Evolutionary conservation across 2,329 filamentous ascomycete genomes (phyloP).

Genomic region (Trichoderma citrinoviride): DNA sequence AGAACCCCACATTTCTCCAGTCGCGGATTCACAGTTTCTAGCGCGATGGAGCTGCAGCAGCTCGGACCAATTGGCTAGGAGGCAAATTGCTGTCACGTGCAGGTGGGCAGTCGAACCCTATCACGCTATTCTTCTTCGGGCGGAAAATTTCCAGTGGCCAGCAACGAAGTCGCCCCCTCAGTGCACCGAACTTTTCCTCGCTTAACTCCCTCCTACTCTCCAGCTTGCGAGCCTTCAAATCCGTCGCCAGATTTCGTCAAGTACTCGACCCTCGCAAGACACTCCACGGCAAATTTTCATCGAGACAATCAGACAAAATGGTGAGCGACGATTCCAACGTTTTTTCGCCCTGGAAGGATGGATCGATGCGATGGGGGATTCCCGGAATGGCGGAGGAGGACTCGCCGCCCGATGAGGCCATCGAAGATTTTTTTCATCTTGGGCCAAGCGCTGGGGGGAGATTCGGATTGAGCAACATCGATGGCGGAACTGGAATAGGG

Average conservation of each 20-base stretch:
- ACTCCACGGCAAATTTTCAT: slow-evolving; percentile 40
- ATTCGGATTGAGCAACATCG: slow-evolving; percentile 25
- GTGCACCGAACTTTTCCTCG: slow-evolving; percentile 50
- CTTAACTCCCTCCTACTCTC: slow-evolving; percentile 43
- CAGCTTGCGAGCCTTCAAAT: slow-evolving; percentile 52
- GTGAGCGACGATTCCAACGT: slow-evolving; percentile 49
- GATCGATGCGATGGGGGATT: slow-evolving; percentile 25
- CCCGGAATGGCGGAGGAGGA: slow-evolving; percentile 27
- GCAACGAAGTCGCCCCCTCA: slow-evolving; percentile 36
- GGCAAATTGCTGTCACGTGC: slow-evolving; percentile 40
- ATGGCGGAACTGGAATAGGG: background rate
- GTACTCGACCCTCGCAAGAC: slow-evolving; percentile 48
- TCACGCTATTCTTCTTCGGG: slow-evolving; percentile 37
- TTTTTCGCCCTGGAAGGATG: slow-evolving; percentile 21
- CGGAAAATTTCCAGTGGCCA: slow-evolving; percentile 39
- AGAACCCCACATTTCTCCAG: slow-evolving; percentile 14
- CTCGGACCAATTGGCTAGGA: slow-evolving; percentile 26
- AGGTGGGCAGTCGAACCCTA: slow-evolving; percentile 40
- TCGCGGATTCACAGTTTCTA: slow-evolving; percentile 21
- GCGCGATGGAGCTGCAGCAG: slow-evolving; percentile 13
- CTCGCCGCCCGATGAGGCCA: slow-evolving; percentile 24
- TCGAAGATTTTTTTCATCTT: slow-evolving; percentile 17
- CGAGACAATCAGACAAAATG: slow-evolving; percentile 63
- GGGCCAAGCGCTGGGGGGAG: background rate
- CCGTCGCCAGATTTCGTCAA: slow-evolving; percentile 56